Percentiles rank a stretch among this genome's conserved stretches.
Conservation (phyloP, 768 basidiomycete genomes). For the Strobilomyces confusus region DNA sequence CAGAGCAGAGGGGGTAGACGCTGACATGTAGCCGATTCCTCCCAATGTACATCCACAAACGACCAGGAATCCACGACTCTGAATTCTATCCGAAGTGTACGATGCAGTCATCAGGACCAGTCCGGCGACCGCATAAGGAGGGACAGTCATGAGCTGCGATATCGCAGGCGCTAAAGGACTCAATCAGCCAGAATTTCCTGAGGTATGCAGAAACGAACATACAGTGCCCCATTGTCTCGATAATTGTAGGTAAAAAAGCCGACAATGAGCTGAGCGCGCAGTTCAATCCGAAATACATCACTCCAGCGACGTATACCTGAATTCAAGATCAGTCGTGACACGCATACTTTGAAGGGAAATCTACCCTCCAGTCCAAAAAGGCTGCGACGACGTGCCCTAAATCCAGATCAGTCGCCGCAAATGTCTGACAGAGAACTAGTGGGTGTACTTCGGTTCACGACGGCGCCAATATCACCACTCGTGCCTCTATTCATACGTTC, state of each 20-base stretch:
- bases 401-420: background rate
- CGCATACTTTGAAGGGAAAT: background rate
- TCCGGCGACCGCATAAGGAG: slow-evolving; percentile 47
- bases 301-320: slow-evolving; percentile 41
- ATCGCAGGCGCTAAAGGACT: slow-evolving; percentile 36
- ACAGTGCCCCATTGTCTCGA: slow-evolving; percentile 48
- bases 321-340: slow-evolving; percentile 6
- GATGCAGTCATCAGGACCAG: slow-evolving; percentile 34
- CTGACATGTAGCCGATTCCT: slow-evolving; percentile 41
- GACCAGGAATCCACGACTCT: slow-evolving; percentile 41
- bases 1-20: background rate
- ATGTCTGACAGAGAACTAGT: background rate
- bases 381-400: slow-evolving; percentile 41
- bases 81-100: slow-evolving; percentile 43
- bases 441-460: slow-evolving; percentile 37
- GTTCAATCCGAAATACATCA: slow-evolving; percentile 47
- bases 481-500: slow-evolving; percentile 40
- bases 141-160: slow-evolving; percentile 49
- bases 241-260: slow-evolving; percentile 55
- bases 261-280: slow-evolving; percentile 46
- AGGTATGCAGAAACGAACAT: slow-evolving; percentile 4
- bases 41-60: slow-evolving; percentile 29
- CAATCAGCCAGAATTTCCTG: background rate
- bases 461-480: slow-evolving; percentile 38
- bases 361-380: slow-evolving; percentile 44